phyloP scores from a whole-genome alignment of 805 yeast genomes.

The Kurtzmaniella fragi region DNA sequence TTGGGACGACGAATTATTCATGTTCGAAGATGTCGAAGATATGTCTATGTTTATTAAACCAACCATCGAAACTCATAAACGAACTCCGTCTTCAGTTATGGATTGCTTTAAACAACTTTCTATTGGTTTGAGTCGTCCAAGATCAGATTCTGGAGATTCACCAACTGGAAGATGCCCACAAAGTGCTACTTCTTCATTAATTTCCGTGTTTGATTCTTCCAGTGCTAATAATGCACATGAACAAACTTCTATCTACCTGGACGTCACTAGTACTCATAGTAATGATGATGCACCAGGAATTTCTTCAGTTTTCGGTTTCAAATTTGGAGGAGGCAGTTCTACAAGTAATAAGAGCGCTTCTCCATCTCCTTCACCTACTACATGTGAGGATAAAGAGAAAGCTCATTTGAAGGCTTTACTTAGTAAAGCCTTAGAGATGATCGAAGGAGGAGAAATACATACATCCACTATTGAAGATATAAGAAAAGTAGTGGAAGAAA shows the following conservation, averaged over 20 bases:
- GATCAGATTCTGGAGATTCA: conserved; percentile 9
- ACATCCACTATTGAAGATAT: conserved; percentile 13
- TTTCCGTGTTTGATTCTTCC: conserved; percentile 10
- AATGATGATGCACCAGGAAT: neutral
- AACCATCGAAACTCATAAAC: conserved; percentile 5
- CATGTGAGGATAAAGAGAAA: conserved; percentile 16
- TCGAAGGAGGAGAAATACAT: conserved; percentile 13
- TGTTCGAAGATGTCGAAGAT: conserved; percentile 3
- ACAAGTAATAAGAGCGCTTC: neutral
- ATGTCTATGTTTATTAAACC: conserved; percentile 2
- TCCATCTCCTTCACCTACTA: neutral
- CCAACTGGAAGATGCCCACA: conserved; percentile 3
- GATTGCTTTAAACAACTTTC: conserved; percentile 27
- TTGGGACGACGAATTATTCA: conserved; percentile 31
- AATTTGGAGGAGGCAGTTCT: neutral
- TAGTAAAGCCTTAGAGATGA: conserved; percentile 18
- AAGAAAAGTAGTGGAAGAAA: conserved; percentile 12
- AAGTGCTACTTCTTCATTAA: conserved; percentile 8
- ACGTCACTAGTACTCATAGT: conserved; percentile 11
- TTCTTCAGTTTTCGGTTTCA: too few relatives aligned
- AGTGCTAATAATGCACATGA: conserved; percentile 6
- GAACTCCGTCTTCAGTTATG: conserved; percentile 17
- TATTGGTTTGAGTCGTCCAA: conserved; percentile 11
- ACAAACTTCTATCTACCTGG: conserved; percentile 26
- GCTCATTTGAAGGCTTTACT: conserved; percentile 21